Conservation (phyloP, 2,329 filamentous ascomycete species). For the Pseudogymnoascus sp. region DNA sequence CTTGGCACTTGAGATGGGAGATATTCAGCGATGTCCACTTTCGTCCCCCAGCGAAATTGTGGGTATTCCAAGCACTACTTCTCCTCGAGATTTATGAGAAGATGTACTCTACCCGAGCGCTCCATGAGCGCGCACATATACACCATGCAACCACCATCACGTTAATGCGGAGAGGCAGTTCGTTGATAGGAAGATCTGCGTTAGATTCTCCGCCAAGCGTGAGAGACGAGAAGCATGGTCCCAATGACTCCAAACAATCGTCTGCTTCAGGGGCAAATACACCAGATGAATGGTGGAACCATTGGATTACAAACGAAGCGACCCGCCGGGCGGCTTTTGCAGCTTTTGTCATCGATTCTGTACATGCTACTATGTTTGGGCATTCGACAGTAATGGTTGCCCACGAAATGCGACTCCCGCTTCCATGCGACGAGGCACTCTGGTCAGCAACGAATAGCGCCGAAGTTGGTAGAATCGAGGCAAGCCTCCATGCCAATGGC, state of each 20-base stretch:
- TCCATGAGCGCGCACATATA: constrained; percentile 93
- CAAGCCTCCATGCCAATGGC: constrained; percentile 70
- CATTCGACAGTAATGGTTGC: constrained; percentile 96
- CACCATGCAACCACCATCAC: constrained; percentile 95
- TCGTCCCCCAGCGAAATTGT: constrained; percentile 84
- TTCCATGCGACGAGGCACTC: constrained; percentile 86
- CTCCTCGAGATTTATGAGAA: constrained; percentile 94
- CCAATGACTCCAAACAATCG: constrained; percentile 51
- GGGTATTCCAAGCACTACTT: constrained; percentile 88
- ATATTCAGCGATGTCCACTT: constrained; percentile 90
- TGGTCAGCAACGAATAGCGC: constrained; percentile 86
- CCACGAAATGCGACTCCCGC: constrained; percentile 83
- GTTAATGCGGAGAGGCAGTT: constrained; percentile 87
- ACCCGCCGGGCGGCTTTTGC: constrained; percentile 86
- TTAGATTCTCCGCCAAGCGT: constrained; percentile 76
- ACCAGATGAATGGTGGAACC: constrained; percentile 86
- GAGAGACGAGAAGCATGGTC: constrained; percentile 37
- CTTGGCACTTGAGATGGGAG: constrained; percentile 91
- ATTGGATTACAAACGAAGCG: constrained; percentile 92
- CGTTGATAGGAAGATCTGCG: constrained; percentile 77
- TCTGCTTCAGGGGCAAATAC: constrained; percentile 61
- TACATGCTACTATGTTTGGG: constrained; percentile 95
- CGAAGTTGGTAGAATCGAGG: constrained; percentile 79
- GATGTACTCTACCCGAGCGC: constrained; percentile 85
- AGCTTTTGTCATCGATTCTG: constrained; percentile 91